Evolutionary conservation across 169 alveolate species (phyloP), one percentile per base, ranked within the genome.

Genomic region (Theileria parva): DNA sequence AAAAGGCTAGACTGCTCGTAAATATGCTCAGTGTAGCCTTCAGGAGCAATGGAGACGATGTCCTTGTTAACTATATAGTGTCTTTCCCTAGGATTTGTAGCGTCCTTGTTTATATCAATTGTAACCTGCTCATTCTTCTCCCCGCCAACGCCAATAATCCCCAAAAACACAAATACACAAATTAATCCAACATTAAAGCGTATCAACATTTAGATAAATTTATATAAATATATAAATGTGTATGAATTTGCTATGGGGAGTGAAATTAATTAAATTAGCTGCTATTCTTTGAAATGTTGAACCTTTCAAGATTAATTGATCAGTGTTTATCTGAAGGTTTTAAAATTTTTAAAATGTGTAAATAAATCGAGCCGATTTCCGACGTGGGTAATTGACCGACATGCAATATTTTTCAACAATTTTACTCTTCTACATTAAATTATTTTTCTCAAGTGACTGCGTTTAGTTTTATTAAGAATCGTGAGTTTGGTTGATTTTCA

Each of bases 41-140:
- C 25, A 13, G 71, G 71, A 63, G 39, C 71, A 21, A 63, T 17
- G 21, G 71, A 63, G 3, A 63, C 32, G 2, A 63, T 21, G 11
- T 63, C 71, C 32, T 25, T 63, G 32, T 51, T 48, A 5, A 27
- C 76, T 30, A 51, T 48, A 25, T 68, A 68, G 51, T 39, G 64
- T 8, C 13, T 30, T 39, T 48, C 21, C 32, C 64, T 51, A 34
- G 60, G 76, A 15, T 48, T 68, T 6, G 28, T 68, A 2, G 76
- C 76, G 7, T 68, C 32, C 27, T 68, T 68, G 27, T 68, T 68
- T 68, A 68, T 68, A 59, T 68, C 76, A 6, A 68, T 59, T 13
- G 64, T 68, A 19, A 68, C 60, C 28, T 48, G 39, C 66, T 21
- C 32, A 12, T 39, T 34, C 50, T 19, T 65, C 28, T 27, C 25